Evolutionary conservation across 169 alveolate genomes (phyloP), one percentile per base, ranked within the genome.

Genomic region (Theileria sp.): DNA sequence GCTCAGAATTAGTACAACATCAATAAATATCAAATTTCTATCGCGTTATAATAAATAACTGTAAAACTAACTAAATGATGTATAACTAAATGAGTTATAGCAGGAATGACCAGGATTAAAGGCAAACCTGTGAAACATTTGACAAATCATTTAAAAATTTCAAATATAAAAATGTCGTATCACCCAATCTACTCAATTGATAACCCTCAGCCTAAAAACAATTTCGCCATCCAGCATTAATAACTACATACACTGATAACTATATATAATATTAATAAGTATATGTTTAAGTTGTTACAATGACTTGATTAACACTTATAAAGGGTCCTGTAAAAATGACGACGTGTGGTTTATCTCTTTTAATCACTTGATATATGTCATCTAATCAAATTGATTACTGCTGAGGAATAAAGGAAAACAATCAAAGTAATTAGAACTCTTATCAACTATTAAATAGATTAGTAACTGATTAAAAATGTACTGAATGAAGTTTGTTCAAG

Each of bases 311-410:
- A 6, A 79, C 87, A 44, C 86, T 78, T 71, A 85, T 84, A 50
- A 85, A 85, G 0, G 91, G 91, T 3, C 91, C 91, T 77, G 74
- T 74, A 49, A 85, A 66, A 36, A 85, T 66, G 44, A 85, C 91
- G 28, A 85, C 72, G 34, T 85, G 91, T 9, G 91, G 91, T 15
- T 65, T 26, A 49, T 85, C 91, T 66, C 80, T 64, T 51, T 85
- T 85, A 30, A 85, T 51, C 54, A 72, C 79, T 67, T 79, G 81
- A 51, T 71, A 85, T 23, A 85, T 86, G 28, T 83, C 54, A 23
- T 1, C 86, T 78, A 26, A 38, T 71, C 72, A 21, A 1, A 30
- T 76, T 69, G 13, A 69, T 69, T 36, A 10, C 10, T 25, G 28
- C 10, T 30, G n/a, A n/a, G 26, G 38, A 13, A 13, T 13, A 13